Percentiles rank a stretch among this genome's conserved stretches.
These are phyloP conservation scores for Cyberlindnera xishuangbannaensis DNA, from an alignment of 805 yeast species.

Conservation along the genomic window DNA sequence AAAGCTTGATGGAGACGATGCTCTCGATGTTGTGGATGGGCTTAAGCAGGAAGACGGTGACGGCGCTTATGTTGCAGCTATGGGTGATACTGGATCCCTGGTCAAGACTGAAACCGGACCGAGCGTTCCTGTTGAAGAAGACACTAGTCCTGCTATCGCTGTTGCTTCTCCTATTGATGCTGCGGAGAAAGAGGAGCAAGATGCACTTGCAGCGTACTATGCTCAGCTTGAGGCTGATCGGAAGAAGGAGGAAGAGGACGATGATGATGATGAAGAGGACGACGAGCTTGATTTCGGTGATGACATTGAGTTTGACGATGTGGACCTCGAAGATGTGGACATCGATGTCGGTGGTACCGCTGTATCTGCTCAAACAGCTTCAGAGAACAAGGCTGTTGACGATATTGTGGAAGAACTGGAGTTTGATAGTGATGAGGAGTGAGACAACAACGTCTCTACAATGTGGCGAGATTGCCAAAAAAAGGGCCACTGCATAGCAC, in stretches of 20 bases:
- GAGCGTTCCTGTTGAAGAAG: slow-evolving; percentile 1
- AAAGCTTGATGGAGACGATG: slow-evolving; percentile 49
- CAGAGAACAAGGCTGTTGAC: slow-evolving; percentile 4
- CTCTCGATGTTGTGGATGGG: slow-evolving; percentile 30
- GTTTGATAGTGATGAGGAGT: slow-evolving; percentile 25
- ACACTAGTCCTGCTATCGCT: not conserved
- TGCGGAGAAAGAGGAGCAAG: slow-evolving; percentile 20
- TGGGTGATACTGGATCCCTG: slow-evolving; percentile 5
- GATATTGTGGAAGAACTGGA: slow-evolving; percentile 21
- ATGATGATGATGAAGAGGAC: slow-evolving; percentile 42
- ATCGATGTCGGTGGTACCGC: slow-evolving; percentile 4
- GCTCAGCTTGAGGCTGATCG: slow-evolving; percentile 24
- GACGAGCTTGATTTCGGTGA: too few species aligned
- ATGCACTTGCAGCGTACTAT: slow-evolving; percentile 23
- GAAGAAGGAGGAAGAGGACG: slow-evolving; percentile 22
- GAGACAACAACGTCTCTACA: too few species aligned
- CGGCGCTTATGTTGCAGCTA: slow-evolving; percentile 1
- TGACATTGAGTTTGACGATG: slow-evolving; percentile 56
- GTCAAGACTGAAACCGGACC: slow-evolving; percentile 4
- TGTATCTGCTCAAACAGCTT: slow-evolving; percentile 1
- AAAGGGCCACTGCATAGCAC: too few species aligned
- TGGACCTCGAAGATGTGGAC: slow-evolving; percentile 41
- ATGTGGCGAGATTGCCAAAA: too few species aligned
- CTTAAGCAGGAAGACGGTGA: not conserved
- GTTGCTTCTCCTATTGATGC: not conserved